These are phyloP conservation scores for Paramecium biaurelia DNA, from an alignment of 73 alveolate species.

Conservation along the genomic window DNA sequence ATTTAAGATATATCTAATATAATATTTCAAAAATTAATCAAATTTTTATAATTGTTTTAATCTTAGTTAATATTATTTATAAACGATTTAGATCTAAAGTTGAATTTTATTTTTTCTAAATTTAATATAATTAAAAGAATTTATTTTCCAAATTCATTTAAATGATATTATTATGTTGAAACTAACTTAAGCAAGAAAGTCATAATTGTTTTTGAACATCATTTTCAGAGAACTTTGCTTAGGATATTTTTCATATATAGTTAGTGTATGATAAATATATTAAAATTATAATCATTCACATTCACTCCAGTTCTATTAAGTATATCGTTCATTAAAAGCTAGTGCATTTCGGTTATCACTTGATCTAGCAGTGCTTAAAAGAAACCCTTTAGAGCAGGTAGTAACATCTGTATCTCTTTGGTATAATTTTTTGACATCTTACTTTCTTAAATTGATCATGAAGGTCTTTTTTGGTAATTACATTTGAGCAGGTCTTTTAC, in stretches of 20 bases:
- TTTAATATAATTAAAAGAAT: background rate
- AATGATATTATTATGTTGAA: background rate
- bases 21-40: too few relatives aligned
- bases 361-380: background rate
- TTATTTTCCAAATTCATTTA: background rate
- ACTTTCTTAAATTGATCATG: constrained; percentile 2
- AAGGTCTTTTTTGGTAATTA: background rate
- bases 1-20: too few relatives aligned
- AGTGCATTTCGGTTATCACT: background rate
- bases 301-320: background rate
- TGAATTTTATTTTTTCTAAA: background rate
- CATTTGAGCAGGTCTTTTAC: constrained; percentile 2
- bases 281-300: background rate
- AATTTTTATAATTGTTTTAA: background rate
- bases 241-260: background rate
- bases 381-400: background rate
- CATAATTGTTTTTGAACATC: background rate
- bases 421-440: background rate
- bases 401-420: background rate
- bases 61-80: background rate
- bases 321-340: background rate
- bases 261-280: background rate
- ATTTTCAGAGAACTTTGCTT: background rate
- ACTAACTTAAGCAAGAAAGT: background rate
- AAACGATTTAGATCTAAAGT: background rate